These are phyloP conservation scores for Halteria grandinella DNA, from an alignment of 73 alveolate genomes.

Conservation along the genomic window DNA sequence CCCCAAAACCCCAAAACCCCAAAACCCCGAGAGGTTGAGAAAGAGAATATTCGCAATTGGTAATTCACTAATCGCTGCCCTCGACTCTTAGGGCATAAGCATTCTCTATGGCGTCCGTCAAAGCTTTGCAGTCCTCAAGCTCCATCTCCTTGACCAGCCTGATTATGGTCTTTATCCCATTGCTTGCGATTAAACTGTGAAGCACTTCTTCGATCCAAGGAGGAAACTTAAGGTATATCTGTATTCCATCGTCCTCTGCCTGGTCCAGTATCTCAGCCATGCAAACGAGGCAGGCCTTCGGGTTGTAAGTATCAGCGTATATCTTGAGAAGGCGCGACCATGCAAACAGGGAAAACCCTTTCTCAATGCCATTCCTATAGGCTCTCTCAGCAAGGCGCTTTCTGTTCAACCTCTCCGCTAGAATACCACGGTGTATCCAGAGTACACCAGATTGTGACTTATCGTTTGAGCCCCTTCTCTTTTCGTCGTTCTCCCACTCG, in stretches of 20 bases:
- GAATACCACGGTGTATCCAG: conserved; percentile 70
- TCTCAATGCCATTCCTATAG: conserved; percentile 65
- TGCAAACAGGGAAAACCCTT: conserved; percentile 70
- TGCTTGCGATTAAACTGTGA: conserved; percentile 48
- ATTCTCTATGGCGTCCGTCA: conserved; percentile 48
- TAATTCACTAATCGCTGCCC: conserved; percentile 43
- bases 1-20: too few relatives aligned
- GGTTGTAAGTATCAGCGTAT: conserved; percentile 64
- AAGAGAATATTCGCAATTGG: too few relatives aligned
- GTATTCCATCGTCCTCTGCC: conserved; percentile 73
- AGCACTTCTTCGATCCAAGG: conserved; percentile 66
- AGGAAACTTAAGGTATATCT: conserved; percentile 43
- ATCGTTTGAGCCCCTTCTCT: conserved; percentile 46
- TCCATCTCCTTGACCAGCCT: conserved; percentile 64
- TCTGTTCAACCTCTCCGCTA: conserved; percentile 69
- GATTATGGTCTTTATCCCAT: conserved; percentile 64
- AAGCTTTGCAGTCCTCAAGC: conserved; percentile 57
- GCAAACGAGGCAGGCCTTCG: conserved; percentile 75
- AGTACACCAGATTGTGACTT: conserved; percentile 43
- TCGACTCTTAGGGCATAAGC: conserved; percentile 54
- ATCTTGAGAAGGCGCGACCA: conserved; percentile 69
- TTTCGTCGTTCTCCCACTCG: conserved; percentile 73
- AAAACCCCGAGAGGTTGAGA: too few relatives aligned
- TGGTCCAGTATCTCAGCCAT: conserved; percentile 71
- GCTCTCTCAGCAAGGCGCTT: conserved; percentile 72